phyloP scores from a whole-genome alignment of 192 early-diverging fungal species.

The Borealophlyctis nickersoniae region DNA sequence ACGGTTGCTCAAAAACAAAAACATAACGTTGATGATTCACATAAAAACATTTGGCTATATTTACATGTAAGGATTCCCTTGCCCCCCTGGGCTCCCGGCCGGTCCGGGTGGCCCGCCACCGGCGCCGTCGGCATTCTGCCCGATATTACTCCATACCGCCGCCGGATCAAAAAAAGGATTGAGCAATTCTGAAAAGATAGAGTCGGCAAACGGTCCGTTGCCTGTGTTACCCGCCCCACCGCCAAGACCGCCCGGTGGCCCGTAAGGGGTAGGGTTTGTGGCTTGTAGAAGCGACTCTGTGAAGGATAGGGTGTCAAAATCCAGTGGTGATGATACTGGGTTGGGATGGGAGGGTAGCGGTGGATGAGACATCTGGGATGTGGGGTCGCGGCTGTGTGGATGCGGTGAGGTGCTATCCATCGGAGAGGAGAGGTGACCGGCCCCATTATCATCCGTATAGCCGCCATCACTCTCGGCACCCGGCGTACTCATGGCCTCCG shows the following conservation, averaged over 20 bases:
- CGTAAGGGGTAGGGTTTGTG: neutral
- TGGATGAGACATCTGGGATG: neutral
- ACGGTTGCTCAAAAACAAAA: too few relatives aligned
- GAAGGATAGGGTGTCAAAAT: neutral
- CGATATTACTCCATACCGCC: slow-evolving; percentile 7
- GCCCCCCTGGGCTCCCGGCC: too few relatives aligned
- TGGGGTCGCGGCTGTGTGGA: neutral
- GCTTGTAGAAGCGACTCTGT: neutral
- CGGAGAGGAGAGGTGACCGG: neutral
- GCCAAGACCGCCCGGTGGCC: neutral
- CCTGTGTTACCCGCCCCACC: neutral
- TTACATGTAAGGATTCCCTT: too few relatives aligned
- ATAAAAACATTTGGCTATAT: too few relatives aligned
- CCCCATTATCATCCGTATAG: neutral
- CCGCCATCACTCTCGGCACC: neutral
- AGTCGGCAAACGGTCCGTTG: slow-evolving; percentile 24
- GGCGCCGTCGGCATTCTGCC: too few relatives aligned
- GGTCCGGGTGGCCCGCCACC: too few relatives aligned
- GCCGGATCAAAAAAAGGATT: slow-evolving; percentile 30
- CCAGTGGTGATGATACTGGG: too few relatives aligned
- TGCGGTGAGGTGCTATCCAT: neutral
- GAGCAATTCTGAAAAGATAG: slow-evolving; percentile 41
- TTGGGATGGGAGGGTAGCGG: neutral
- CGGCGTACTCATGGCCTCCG: neutral
- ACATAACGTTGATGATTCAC: too few relatives aligned